These are phyloP conservation scores for Pisolithus microcarpus DNA, from an alignment of 768 basidiomycete genomes.

Conservation along the genomic window DNA sequence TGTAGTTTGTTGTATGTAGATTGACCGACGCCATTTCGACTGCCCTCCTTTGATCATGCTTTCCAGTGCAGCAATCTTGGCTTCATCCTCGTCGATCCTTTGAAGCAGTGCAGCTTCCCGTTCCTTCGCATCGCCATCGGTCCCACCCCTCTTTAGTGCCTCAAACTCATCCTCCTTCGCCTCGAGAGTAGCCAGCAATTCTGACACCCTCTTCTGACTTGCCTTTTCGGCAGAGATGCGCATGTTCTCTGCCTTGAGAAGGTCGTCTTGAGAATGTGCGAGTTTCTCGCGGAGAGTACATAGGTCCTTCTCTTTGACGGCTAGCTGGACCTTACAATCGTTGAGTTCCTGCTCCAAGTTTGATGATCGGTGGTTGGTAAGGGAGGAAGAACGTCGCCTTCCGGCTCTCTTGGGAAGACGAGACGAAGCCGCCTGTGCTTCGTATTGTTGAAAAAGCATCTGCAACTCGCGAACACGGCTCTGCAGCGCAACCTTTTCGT, in stretches of 20 bases:
- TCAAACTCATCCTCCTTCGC: slow-evolving; percentile 56
- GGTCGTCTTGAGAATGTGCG: slow-evolving; percentile 39
- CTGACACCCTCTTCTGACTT: slow-evolving; percentile 36
- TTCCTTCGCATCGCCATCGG: slow-evolving; percentile 31
- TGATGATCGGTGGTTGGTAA: slow-evolving; percentile 43
- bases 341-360: slow-evolving; percentile 51
- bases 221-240: slow-evolving; percentile 47
- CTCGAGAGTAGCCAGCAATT: slow-evolving; percentile 38
- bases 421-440: slow-evolving; percentile 25
- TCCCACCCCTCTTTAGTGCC: slow-evolving; percentile 32
- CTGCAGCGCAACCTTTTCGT: slow-evolving; percentile 53
- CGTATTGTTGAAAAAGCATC: slow-evolving; percentile 29
- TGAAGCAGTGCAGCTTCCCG: slow-evolving; percentile 57
- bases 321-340: slow-evolving; percentile 38
- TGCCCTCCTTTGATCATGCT: slow-evolving; percentile 37
- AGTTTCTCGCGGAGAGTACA: slow-evolving; percentile 40
- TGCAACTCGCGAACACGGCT: slow-evolving; percentile 55
- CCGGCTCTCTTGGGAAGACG: slow-evolving; percentile 29
- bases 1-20: slow-evolving; percentile 36
- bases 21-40: slow-evolving; percentile 23
- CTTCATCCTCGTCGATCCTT: slow-evolving; percentile 69
- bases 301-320: slow-evolving; percentile 41
- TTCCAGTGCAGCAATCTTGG: slow-evolving; percentile 55
- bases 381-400: slow-evolving; percentile 53
- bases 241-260: slow-evolving; percentile 52